A percentile compares a stretch with the other conserved stretches of the same genome.
phyloP scores from a whole-genome alignment of 495 filamentous ascomycete species.

The Aspergillus nidulans region DNA sequence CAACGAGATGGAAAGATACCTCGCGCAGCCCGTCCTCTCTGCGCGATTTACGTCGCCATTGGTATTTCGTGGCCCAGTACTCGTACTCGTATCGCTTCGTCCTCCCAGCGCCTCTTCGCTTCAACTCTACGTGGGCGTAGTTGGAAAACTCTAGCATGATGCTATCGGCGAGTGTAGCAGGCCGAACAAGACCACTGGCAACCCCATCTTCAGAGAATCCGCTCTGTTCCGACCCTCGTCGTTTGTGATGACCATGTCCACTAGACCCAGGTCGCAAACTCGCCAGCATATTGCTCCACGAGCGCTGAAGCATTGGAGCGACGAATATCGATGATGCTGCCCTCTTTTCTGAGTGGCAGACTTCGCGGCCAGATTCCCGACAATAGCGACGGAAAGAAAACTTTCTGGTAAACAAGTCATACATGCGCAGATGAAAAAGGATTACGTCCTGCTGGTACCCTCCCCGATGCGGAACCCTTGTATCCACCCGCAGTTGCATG shows the following conservation, averaged over 20 bases:
- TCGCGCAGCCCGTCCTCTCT: constrained; percentile 56
- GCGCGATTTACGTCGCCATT: constrained; percentile 72
- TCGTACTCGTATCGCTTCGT: constrained; percentile 84
- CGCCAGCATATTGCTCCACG: constrained; percentile 70
- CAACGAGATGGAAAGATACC: constrained; percentile 73
- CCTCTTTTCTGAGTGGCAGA: constrained; percentile 80
- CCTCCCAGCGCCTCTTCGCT: constrained; percentile 61
- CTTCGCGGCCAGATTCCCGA: constrained; percentile 87
- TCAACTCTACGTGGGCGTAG: constrained; percentile 88
- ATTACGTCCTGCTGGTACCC: constrained; percentile 63
- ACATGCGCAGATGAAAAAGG: constrained; percentile 94
- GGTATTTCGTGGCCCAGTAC: constrained; percentile 84
- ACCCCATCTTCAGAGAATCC: constrained; percentile 33
- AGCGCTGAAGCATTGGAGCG: constrained; percentile 58
- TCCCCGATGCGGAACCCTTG: constrained; percentile 55
- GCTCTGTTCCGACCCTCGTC: constrained; percentile 59
- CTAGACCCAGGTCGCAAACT: constrained; percentile 58
- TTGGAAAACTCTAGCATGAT: constrained; percentile 94
- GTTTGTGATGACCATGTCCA: constrained; percentile 27
- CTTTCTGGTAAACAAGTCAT: constrained; percentile 79
- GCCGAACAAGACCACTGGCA: constrained; percentile 25
- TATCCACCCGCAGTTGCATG: constrained; percentile 94
- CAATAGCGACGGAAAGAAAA: constrained; percentile 92
- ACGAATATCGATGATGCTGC: constrained; percentile 49
- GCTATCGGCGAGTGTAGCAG: constrained; percentile 56